phyloP scores from a whole-genome alignment of 768 basidiomycete species.

The Crassisporium funariophilum region DNA sequence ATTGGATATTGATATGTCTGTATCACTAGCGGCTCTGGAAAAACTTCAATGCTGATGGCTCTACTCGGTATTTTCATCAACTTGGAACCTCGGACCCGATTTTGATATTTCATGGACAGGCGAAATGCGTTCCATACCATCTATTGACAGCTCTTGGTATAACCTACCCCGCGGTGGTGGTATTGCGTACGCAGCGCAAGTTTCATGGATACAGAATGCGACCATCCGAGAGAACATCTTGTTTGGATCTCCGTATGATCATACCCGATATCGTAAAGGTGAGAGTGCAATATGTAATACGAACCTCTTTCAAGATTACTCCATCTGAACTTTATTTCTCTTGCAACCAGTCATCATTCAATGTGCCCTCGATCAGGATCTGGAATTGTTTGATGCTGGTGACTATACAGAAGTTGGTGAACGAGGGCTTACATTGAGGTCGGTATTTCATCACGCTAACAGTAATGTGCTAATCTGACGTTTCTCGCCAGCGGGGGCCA shows the following conservation, averaged over 20 bases:
- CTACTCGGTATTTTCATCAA: slow-evolving; percentile 41
- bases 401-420: slow-evolving; percentile 73
- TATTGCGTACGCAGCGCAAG: slow-evolving; percentile 78
- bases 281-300: neutral
- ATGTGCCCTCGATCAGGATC: slow-evolving; percentile 71
- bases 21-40: slow-evolving; percentile 44
- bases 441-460: neutral
- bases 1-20: neutral
- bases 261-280: slow-evolving; percentile 68
- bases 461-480: neutral
- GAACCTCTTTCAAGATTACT: neutral
- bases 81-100: neutral
- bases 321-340: neutral
- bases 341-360: slow-evolving; percentile 54
- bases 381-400: slow-evolving; percentile 67
- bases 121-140: slow-evolving; percentile 65
- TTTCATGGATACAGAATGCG: slow-evolving; percentile 81
- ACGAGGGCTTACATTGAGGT: slow-evolving; percentile 57
- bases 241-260: slow-evolving; percentile 75
- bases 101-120: slow-evolving; percentile 28
- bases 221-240: slow-evolving; percentile 79
- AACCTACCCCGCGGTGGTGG: slow-evolving; percentile 67
- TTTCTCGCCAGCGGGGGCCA: slow-evolving; percentile 39
- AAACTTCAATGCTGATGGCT: slow-evolving; percentile 67
- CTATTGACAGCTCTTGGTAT: slow-evolving; percentile 58